phyloP scores from a whole-genome alignment of 768 basidiomycete species.

The Leucosporidium yakuticum region DNA sequence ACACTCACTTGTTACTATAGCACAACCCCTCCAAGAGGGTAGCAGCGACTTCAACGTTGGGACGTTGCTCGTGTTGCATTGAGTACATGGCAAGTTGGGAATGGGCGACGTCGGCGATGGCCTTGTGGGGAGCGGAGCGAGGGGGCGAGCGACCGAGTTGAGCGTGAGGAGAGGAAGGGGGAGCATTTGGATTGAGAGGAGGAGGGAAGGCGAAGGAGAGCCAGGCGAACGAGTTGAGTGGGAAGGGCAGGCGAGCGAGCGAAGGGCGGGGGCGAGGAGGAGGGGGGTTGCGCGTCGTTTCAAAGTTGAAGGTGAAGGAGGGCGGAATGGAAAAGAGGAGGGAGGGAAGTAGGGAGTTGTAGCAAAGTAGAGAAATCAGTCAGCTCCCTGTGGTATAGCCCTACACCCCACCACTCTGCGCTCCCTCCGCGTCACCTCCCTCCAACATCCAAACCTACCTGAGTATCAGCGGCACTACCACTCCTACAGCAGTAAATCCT shows the following conservation, averaged over 20 bases:
- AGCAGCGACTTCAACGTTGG: slow-evolving; percentile 77
- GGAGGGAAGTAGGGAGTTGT: no score
- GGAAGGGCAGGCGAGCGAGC: no score
- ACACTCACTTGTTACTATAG: slow-evolving; percentile 81
- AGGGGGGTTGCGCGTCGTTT: no score
- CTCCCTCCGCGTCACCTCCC: background rate
- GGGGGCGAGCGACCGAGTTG: no score
- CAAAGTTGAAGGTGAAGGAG: no score
- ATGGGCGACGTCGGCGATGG: slow-evolving; percentile 67
- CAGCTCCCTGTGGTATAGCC: no score
- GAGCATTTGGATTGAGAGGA: background rate
- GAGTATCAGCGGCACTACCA: slow-evolving; percentile 92
- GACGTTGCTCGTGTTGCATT: slow-evolving; percentile 50
- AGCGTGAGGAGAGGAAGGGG: background rate
- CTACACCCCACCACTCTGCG: background rate
- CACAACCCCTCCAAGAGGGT: slow-evolving; percentile 77
- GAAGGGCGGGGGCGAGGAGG: no score
- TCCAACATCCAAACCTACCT: slow-evolving; percentile 43
- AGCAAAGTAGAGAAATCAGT: no score
- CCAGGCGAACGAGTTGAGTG: no score
- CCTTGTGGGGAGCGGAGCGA: no score
- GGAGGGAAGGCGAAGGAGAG: no score
- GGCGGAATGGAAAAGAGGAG: no score
- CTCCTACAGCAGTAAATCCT: slow-evolving; percentile 99
- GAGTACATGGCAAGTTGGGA: slow-evolving; percentile 39